Conservation (phyloP, 192 early-diverging fungal genomes). For the Mortierella alpina region DNA sequence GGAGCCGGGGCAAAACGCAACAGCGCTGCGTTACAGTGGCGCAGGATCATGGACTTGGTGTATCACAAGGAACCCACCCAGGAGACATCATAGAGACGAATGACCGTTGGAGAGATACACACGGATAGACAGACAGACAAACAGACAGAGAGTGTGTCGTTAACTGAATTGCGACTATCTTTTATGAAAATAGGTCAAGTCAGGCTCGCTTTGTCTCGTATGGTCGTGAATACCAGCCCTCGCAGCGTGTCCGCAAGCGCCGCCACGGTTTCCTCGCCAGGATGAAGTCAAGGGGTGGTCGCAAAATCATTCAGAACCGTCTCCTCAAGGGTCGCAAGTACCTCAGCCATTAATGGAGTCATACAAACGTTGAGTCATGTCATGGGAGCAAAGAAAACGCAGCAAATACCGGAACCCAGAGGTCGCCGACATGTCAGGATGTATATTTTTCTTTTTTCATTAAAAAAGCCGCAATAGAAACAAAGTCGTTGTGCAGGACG, state of each 20-base stretch:
- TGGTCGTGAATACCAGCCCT: slow-evolving; percentile 95
- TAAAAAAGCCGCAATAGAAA: too few species aligned
- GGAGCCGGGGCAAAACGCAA: too few species aligned
- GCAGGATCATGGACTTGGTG: too few species aligned
- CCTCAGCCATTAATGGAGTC: slow-evolving; percentile 76
- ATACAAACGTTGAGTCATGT: neutral
- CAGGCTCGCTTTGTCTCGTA: slow-evolving; percentile 85
- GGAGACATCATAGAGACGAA: too few species aligned
- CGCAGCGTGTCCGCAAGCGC: slow-evolving; percentile 89
- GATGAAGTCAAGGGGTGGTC: slow-evolving; percentile 80
- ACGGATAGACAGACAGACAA: too few species aligned
- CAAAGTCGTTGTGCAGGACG: too few species aligned
- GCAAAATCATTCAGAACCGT: slow-evolving; percentile 79
- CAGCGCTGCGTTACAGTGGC: too few species aligned
- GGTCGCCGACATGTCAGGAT: too few species aligned
- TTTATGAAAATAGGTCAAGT: slow-evolving; percentile 24
- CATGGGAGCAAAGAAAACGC: neutral
- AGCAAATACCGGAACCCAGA: neutral
- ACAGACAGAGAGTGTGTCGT: too few species aligned
- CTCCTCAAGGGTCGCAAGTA: slow-evolving; percentile 89
- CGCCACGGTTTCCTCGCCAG: slow-evolving; percentile 91
- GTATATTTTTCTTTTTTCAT: too few species aligned
- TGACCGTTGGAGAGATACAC: too few species aligned
- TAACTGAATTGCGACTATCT: neutral
- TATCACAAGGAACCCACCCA: too few species aligned